These are phyloP conservation scores for Avena sativa DNA, from an alignment of 176 grass and related monocot species.

Conservation along the genomic window DNA sequence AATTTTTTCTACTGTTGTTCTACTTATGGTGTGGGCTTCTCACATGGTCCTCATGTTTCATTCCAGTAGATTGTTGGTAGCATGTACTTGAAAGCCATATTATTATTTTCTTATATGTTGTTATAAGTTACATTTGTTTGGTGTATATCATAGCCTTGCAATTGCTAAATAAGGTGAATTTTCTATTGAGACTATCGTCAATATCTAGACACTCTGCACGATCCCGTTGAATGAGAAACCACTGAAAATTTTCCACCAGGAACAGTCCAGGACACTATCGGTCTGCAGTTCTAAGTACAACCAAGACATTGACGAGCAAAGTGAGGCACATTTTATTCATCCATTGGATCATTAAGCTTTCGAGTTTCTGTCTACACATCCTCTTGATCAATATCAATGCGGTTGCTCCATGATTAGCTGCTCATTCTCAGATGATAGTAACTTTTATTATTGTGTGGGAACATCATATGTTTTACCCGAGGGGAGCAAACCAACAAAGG, in stretches of 20 bases:
- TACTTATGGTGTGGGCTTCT: conserved; percentile 3
- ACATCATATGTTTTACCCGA: conserved; percentile 95
- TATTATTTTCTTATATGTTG: conserved; percentile 17
- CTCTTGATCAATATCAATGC: conserved; percentile 78
- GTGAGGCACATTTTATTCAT: conserved; percentile 78
- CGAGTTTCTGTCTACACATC: conserved; percentile 75
- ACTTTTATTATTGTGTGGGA: conserved; percentile 90
- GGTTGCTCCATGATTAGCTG: conserved; percentile 95
- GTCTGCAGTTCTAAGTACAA: conserved; percentile 73
- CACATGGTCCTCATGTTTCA: neutral
- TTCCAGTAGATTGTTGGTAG: neutral
- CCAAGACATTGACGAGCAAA: conserved; percentile 61
- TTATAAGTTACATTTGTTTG: conserved; percentile 30
- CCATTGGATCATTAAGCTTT: conserved; percentile 91
- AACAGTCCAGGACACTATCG: conserved; percentile 79
- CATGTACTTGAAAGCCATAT: neutral
- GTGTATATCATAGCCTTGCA: conserved; percentile 64
- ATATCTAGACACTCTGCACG: conserved; percentile 91
- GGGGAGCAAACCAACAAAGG: conserved; percentile 94
- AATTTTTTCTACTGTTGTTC: neutral
- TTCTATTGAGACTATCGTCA: conserved; percentile 88
- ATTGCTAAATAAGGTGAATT: conserved; percentile 97
- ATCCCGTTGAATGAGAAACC: conserved; percentile 88
- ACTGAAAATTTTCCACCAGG: conserved; percentile 85
- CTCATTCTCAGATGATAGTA: conserved; percentile 85